These are phyloP conservation scores for Tetrapisispora nanseiensis DNA, from an alignment of 805 yeast species.

Conservation along the genomic window DNA sequence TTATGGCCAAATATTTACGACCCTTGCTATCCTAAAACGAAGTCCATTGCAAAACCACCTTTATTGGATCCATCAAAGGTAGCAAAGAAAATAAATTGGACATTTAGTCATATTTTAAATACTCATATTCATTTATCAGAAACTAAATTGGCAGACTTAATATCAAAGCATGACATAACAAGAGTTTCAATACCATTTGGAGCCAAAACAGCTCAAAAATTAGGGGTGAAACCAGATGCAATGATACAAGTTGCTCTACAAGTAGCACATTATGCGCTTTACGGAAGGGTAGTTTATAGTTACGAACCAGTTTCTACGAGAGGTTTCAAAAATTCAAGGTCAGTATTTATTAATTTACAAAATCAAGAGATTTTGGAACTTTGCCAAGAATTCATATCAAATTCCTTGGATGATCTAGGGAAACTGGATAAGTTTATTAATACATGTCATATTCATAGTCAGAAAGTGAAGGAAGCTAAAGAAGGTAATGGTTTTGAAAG, in stretches of 20 bases:
- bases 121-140: conserved; percentile 68
- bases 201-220: conserved; percentile 59
- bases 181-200: conserved; percentile 72
- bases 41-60: too few relatives aligned
- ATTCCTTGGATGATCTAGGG: conserved; percentile 40
- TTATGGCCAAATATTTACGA: conserved; percentile 27
- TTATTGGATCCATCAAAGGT: conserved; percentile 7
- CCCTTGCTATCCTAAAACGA: conserved; percentile 2
- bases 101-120: conserved; percentile 29
- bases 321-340: conserved; percentile 55
- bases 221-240: conserved; percentile 83
- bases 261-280: conserved; percentile 81
- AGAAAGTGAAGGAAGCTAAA: conserved; percentile 42
- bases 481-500: conserved; percentile 63
- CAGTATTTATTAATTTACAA: conserved; percentile 60
- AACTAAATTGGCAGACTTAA: conserved; percentile 77
- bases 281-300: conserved; percentile 81
- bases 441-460: conserved; percentile 44
- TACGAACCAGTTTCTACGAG: conserved; percentile 85
- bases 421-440: conserved; percentile 34
- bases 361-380: conserved; percentile 40
- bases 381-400: conserved; percentile 58
- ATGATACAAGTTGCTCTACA: conserved; percentile 86
- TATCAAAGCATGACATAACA: conserved; percentile 68
- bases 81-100: conserved; percentile 29